Percentiles rank a stretch among this genome's conserved stretches.
These are phyloP conservation scores for Pythium chondricola DNA, from an alignment of 352 stramenopile species.

Conservation along the genomic window DNA sequence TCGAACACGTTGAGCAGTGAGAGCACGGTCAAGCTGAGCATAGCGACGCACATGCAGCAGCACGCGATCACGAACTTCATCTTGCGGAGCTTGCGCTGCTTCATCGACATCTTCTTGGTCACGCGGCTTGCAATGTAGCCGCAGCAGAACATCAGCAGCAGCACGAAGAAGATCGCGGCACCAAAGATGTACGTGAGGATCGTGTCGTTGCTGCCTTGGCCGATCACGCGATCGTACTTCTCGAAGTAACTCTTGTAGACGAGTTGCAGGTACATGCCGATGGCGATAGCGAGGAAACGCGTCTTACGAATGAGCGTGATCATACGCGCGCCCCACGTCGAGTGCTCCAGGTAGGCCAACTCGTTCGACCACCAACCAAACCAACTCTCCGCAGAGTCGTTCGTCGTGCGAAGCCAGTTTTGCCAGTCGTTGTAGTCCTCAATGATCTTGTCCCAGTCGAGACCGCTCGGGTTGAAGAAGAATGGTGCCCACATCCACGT, in stretches of 20 bases:
- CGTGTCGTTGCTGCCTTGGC: slow-evolving; percentile 33
- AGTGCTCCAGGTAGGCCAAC: slow-evolving; percentile 78
- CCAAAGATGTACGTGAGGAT: slow-evolving; percentile 60
- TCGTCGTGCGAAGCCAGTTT: slow-evolving; percentile 89
- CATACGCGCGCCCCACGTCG: slow-evolving; percentile 50
- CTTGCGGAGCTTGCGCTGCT: slow-evolving; percentile 85
- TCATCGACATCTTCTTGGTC: slow-evolving; percentile 89
- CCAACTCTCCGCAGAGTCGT: slow-evolving; percentile 84
- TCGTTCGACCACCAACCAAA: slow-evolving; percentile 86
- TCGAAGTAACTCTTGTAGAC: slow-evolving; percentile 79
- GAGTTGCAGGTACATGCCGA: slow-evolving; percentile 31
- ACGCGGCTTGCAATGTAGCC: slow-evolving; percentile 81
- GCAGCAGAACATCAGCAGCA: slow-evolving; percentile 71
- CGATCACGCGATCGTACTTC: slow-evolving; percentile 46
- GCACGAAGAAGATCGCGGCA: slow-evolving; percentile 56
- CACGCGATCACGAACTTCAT: slow-evolving; percentile 82
- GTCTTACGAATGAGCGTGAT: slow-evolving; percentile 73
- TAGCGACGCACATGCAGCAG: slow-evolving; percentile 54
- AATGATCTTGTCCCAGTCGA: slow-evolving; percentile 96
- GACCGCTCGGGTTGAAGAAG: slow-evolving; percentile 95
- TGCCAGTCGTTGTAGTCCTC: slow-evolving; percentile 94
- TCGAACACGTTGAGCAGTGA: slow-evolving; percentile 70
- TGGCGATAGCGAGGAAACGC: slow-evolving; percentile 62
- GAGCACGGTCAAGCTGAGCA: slow-evolving; percentile 66
- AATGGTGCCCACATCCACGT: slow-evolving; percentile 86